Conservation (phyloP, 2,329 filamentous ascomycete species). For the Colletotrichum sp. region DNA sequence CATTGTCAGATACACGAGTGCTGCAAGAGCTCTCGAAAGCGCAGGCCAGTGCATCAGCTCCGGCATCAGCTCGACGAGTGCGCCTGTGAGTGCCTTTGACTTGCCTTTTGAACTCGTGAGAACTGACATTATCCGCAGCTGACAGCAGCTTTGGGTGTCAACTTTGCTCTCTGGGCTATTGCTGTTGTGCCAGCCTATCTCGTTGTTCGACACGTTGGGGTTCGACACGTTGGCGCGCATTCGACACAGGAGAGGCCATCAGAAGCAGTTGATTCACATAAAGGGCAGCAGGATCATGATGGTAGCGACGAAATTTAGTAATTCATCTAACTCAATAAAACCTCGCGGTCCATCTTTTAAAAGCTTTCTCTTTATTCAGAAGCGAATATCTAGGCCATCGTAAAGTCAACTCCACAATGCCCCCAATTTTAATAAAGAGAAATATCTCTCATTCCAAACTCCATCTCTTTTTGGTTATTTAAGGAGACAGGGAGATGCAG, state of each 20-base stretch:
- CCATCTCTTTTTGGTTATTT: background rate
- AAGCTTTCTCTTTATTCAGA: background rate
- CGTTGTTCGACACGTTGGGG: background rate
- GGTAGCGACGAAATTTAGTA: background rate
- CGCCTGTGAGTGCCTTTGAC: conserved; percentile 13
- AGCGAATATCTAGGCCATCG: background rate
- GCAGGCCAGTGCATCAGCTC: conserved; percentile 31
- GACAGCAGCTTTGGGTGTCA: background rate
- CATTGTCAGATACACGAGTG: conserved; percentile 28
- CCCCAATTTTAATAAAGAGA: background rate
- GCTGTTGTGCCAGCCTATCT: background rate
- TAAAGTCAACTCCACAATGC: background rate
- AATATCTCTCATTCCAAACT: background rate
- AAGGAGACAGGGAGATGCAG: conserved; percentile 11
- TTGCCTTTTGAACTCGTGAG: background rate
- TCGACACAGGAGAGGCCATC: background rate
- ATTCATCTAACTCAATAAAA: background rate
- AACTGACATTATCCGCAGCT: background rate
- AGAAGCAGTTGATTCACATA: background rate
- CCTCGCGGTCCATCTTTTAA: background rate
- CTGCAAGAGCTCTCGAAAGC: conserved; percentile 29
- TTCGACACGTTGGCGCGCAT: background rate
- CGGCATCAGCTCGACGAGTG: conserved; percentile 33
- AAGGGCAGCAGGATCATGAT: fast-evolving
- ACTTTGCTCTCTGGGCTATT: background rate